These are phyloP conservation scores for Backusella mclennaniae DNA, from an alignment of 192 early-diverging fungal genomes.

Conservation along the genomic window DNA sequence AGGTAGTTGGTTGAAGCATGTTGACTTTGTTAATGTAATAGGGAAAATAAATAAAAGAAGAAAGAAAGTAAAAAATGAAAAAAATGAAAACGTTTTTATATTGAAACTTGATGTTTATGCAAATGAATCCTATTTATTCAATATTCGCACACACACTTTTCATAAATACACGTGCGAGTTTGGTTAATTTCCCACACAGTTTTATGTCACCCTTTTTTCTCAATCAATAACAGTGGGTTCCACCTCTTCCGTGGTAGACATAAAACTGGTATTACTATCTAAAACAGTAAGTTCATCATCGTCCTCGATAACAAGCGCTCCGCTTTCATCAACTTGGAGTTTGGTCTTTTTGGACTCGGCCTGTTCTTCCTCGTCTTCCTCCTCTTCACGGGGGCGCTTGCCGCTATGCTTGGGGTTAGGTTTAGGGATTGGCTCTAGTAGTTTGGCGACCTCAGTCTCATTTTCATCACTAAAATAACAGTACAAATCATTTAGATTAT, in stretches of 20 bases:
- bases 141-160: conserved; percentile 8
- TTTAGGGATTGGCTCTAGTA: neutral
- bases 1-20: neutral
- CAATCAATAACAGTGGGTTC: neutral
- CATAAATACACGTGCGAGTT: neutral
- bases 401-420: neutral
- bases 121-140: neutral
- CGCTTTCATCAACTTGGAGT: neutral
- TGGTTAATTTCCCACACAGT: neutral
- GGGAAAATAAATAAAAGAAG: neutral
- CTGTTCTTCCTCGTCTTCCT: neutral
- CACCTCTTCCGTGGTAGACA: neutral
- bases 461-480: neutral
- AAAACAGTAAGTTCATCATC: neutral
- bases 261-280: neutral
- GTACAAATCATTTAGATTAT: neutral
- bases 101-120: neutral
- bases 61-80: neutral
- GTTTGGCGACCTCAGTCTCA: neutral
- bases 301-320: neutral
- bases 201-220: neutral
- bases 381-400: conserved; percentile 1
- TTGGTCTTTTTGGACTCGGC: neutral
- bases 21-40: neutral
- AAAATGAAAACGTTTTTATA: neutral